Conservation (phyloP, 768 basidiomycete genomes). For the Tulasnella sp. region DNA sequence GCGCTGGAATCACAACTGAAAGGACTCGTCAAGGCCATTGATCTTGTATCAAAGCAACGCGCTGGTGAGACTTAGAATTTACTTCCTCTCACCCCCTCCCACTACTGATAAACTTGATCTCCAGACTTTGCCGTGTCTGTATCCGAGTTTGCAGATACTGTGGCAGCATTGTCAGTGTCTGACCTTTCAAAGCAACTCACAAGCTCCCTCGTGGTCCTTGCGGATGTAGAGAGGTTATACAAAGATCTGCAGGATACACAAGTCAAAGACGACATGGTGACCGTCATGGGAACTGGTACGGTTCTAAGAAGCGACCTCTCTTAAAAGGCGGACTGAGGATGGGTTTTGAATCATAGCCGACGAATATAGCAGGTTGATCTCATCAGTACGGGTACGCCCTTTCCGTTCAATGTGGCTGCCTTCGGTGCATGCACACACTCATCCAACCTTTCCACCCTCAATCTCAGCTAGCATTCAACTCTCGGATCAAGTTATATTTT, state of each 20-base stretch:
- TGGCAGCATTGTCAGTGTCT: slow-evolving; percentile 58
- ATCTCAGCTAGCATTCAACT: slow-evolving; percentile 72
- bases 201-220: slow-evolving; percentile 55
- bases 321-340: no score
- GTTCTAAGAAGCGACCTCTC: no score
- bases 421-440: neutral
- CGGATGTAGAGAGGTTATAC: slow-evolving; percentile 61
- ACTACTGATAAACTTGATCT: neutral
- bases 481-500: slow-evolving; percentile 73
- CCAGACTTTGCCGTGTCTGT: slow-evolving; percentile 6
- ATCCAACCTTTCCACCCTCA: neutral
- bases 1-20: slow-evolving; percentile 83
- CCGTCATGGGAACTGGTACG: slow-evolving; percentile 64
- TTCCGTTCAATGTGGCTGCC: neutral
- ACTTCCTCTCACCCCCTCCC: neutral
- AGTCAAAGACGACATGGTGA: slow-evolving; percentile 71
- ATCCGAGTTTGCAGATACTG: slow-evolving; percentile 67
- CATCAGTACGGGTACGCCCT: slow-evolving; percentile 64
- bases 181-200: slow-evolving; percentile 69
- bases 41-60: slow-evolving; percentile 73
- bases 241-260: slow-evolving; percentile 67
- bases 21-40: slow-evolving; percentile 76
- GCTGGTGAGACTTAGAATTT: slow-evolving; percentile 37
- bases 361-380: slow-evolving; percentile 87
- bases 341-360: slow-evolving; percentile 50